Evolutionary conservation across 345 rosid genomes (phyloP).

Genomic region (Gossypium anomalum): DNA sequence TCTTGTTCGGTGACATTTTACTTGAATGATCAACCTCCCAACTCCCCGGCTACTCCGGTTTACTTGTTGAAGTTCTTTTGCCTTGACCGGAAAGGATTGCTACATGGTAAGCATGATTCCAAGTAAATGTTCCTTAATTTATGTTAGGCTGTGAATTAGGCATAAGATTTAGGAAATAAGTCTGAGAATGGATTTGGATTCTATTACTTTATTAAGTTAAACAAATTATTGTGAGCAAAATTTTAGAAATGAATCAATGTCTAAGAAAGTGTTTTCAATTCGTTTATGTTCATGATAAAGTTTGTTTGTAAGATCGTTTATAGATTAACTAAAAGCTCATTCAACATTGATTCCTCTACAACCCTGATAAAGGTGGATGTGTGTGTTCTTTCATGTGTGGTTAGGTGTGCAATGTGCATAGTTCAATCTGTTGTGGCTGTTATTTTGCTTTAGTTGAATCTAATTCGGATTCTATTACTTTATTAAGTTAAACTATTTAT

Average conservation of each 20-base stretch:
- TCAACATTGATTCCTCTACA: neutral
- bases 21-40: slow-evolving; percentile 33
- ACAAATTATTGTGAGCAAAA: no score
- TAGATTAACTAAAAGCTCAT: neutral
- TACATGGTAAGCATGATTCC: slow-evolving; percentile 52
- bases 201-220: no score
- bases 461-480: no score
- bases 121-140: neutral
- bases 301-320: neutral
- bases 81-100: slow-evolving; percentile 55
- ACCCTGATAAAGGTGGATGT: no score
- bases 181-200: no score
- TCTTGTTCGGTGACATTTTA: slow-evolving; percentile 41
- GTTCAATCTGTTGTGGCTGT: neutral
- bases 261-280: neutral
- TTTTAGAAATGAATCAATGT: no score
- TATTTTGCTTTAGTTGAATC: no score
- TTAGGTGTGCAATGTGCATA: neutral
- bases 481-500: no score
- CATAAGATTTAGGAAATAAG: neutral
- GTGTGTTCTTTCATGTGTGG: neutral
- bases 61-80: slow-evolving; percentile 70
- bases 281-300: neutral
- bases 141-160: neutral
- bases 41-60: slow-evolving; percentile 41